A percentile compares a stretch with the other conserved stretches of the same genome.
These are phyloP conservation scores for Ceratobasidium sp. DNA, from an alignment of 1,284 basidiomycete species.

Conservation along the genomic window DNA sequence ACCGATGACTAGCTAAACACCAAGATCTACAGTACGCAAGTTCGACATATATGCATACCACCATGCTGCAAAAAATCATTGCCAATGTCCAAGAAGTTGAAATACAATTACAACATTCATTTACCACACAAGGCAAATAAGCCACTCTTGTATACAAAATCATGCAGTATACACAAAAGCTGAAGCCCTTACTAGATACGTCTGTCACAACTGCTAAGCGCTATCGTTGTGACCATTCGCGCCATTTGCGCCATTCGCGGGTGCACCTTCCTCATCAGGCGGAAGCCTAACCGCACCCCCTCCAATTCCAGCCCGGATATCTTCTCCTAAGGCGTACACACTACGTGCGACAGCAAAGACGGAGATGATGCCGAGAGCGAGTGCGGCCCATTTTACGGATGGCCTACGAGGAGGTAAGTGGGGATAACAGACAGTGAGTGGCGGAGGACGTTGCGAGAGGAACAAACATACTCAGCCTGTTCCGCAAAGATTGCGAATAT, in stretches of 20 bases:
- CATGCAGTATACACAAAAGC: no score
- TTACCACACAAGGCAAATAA: no score
- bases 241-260: background rate
- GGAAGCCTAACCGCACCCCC: slow-evolving; percentile 18
- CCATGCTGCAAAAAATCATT: no score
- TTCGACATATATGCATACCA: no score
- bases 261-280: slow-evolving; percentile 4
- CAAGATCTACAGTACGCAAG: no score
- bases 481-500: slow-evolving; percentile 43
- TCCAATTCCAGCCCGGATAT: slow-evolving; percentile 24
- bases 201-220: no score
- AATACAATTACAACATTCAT: no score
- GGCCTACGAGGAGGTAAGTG: background rate
- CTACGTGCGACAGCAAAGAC: slow-evolving; percentile 43
- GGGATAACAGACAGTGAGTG: background rate
- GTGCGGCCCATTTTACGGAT: slow-evolving; percentile 42
- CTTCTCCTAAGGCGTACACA: slow-evolving; percentile 24
- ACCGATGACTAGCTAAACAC: no score
- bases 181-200: no score
- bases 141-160: no score
- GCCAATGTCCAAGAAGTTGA: no score
- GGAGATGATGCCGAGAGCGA: slow-evolving; percentile 41
- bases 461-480: slow-evolving; percentile 37
- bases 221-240: background rate
- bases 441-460: background rate